Evolutionary conservation across 2,329 filamentous ascomycete species (phyloP).

Genomic region (Parascedosporium putredinis): DNA sequence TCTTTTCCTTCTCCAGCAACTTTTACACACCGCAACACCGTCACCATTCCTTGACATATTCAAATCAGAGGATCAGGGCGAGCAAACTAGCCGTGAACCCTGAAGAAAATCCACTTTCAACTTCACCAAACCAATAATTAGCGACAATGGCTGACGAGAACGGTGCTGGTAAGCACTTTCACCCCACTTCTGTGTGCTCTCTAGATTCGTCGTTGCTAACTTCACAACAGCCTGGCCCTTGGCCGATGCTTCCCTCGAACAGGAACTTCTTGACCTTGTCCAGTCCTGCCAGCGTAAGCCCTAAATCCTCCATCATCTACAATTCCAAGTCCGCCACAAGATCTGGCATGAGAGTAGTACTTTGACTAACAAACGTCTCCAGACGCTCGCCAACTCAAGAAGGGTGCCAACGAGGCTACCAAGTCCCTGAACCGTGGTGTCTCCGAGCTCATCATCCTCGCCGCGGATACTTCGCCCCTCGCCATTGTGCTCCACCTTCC

Average conservation of each 20-base stretch:
- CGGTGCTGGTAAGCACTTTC: conserved; percentile 5
- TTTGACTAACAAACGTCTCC: too few species aligned
- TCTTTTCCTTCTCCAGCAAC: background rate
- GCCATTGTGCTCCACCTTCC: conserved; percentile 85
- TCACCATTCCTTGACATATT: conserved; percentile 2
- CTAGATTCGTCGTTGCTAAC: background rate
- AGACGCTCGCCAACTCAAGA: conserved; percentile 69
- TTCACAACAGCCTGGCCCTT: conserved; percentile 48
- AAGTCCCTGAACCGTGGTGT: conserved; percentile 89
- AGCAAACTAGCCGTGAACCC: conserved; percentile 9
- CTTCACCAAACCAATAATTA: background rate
- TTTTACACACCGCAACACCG: background rate
- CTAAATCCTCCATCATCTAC: background rate
- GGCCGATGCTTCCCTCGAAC: conserved; percentile 62
- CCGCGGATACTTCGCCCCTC: conserved; percentile 77
- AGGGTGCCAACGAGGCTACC: conserved; percentile 78
- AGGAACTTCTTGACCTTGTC: conserved; percentile 74
- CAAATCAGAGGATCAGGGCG: conserved; percentile 4
- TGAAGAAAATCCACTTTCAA: background rate
- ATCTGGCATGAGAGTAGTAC: too few species aligned
- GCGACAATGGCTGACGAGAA: conserved; percentile 9
- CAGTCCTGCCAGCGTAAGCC: conserved; percentile 51
- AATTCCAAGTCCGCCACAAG: too few species aligned
- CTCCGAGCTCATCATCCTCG: conserved; percentile 78
- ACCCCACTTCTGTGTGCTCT: background rate